phyloP scores from a whole-genome alignment of 164 flowering plant species.

The Hamamelis virginiana region DNA sequence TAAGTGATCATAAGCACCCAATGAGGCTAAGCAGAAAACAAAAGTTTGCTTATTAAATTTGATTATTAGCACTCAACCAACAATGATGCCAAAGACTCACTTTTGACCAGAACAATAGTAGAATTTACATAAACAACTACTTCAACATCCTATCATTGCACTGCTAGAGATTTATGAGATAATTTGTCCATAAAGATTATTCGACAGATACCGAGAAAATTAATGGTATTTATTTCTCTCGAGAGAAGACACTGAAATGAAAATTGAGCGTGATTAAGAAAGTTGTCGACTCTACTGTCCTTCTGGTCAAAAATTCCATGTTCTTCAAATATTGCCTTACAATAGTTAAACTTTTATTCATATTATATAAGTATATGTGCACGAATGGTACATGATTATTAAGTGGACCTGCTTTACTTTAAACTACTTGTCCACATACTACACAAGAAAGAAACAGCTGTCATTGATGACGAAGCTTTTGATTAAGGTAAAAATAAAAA shows the following conservation, averaged over 20 bases:
- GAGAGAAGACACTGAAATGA: background rate
- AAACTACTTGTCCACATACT: slow-evolving; percentile 6
- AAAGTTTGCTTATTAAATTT: slow-evolving; percentile 26
- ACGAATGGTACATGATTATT: slow-evolving; percentile 20
- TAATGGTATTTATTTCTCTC: background rate
- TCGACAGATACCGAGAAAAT: background rate
- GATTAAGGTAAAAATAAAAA: background rate
- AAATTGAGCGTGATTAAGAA: slow-evolving; percentile 8
- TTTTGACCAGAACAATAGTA: slow-evolving; percentile 36
- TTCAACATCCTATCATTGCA: slow-evolving; percentile 31
- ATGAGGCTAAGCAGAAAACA: background rate
- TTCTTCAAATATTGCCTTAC: slow-evolving; percentile 6
- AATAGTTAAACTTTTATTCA: slow-evolving; percentile 4
- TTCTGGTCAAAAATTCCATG: slow-evolving; percentile 22
- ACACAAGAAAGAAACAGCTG: slow-evolving; percentile 17
- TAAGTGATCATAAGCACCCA: no score
- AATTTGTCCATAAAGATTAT: slow-evolving; percentile 5
- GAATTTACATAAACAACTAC: slow-evolving; percentile 8
- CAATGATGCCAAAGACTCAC: slow-evolving; percentile 34
- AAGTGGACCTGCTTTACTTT: slow-evolving; percentile 11
- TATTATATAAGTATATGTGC: slow-evolving; percentile 14
- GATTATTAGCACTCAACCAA: slow-evolving; percentile 16
- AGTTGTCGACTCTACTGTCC: slow-evolving; percentile 7
- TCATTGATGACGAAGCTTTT: slow-evolving; percentile 19
- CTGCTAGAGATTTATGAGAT: slow-evolving; percentile 16